Percentiles rank a stretch among this genome's conserved stretches.
Evolutionary conservation across 1,139 yeast species (phyloP).

Genomic region (Hansenula sp.): DNA sequence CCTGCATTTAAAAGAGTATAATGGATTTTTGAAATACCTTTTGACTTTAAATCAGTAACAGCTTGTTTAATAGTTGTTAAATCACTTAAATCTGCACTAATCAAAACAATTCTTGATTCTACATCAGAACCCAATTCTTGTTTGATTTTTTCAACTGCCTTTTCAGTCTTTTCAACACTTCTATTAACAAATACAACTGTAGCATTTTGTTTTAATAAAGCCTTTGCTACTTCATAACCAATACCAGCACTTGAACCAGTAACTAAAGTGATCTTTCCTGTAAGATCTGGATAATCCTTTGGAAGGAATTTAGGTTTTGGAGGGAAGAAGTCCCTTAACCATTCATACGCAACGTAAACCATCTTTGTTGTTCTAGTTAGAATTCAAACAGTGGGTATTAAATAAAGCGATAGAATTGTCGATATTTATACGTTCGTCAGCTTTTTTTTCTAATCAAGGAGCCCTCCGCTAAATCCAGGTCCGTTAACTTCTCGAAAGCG

Average conservation of each 20-base stretch:
- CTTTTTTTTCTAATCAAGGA: too few relatives aligned
- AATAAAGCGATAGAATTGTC: too few relatives aligned
- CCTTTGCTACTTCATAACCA: conserved; percentile 36
- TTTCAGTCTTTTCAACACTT: conserved; percentile 30
- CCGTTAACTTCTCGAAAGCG: too few relatives aligned
- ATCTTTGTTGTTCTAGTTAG: conserved; percentile 9
- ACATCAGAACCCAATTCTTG: conserved; percentile 14
- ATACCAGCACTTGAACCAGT: conserved; percentile 46
- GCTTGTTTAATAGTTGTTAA: conserved; percentile 39
- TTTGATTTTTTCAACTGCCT: conserved; percentile 29
- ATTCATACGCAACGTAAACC: background rate
- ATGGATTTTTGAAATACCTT: conserved; percentile 29
- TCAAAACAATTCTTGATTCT: conserved; percentile 20
- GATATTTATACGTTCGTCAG: too few relatives aligned
- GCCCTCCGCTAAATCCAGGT: too few relatives aligned
- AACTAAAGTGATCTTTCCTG: conserved; percentile 36
- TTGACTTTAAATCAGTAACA: conserved; percentile 28
- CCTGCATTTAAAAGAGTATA: conserved; percentile 50
- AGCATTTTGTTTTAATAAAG: conserved; percentile 38
- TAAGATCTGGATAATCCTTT: conserved; percentile 38
- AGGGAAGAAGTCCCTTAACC: conserved; percentile 8
- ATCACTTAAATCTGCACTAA: conserved; percentile 41
- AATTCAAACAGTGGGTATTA: too few relatives aligned
- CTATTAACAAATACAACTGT: conserved; percentile 40
- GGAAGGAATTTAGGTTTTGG: conserved; percentile 29